Conservation (phyloP, 1,284 basidiomycete species). For the Ceratobasidium sp. region DNA sequence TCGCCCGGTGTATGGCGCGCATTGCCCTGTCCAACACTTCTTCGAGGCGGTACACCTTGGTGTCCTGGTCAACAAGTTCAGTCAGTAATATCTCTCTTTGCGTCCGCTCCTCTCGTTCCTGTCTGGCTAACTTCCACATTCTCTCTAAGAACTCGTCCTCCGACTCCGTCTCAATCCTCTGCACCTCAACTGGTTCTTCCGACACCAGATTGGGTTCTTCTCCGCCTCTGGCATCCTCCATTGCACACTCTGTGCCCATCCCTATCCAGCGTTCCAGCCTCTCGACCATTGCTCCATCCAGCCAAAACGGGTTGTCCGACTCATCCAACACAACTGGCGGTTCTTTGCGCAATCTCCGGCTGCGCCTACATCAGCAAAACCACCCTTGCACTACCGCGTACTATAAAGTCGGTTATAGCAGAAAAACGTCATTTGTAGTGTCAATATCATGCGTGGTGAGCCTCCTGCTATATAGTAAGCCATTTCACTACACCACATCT, state of each 20-base stretch:
- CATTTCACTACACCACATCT: no score
- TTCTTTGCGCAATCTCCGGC: not conserved
- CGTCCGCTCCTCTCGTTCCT: not conserved
- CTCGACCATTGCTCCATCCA: not conserved
- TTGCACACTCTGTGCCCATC: not conserved
- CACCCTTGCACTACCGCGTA: no score
- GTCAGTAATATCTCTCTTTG: not conserved
- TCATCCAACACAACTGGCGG: not conserved
- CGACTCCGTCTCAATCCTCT: not conserved
- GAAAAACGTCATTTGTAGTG: no score
- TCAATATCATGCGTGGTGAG: no score
- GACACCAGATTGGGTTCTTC: no score
- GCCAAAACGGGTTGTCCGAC: slow-evolving; percentile 1
- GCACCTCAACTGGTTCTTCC: not conserved
- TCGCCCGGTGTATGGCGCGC: not conserved
- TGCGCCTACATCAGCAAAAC: no score
- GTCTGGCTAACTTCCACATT: not conserved
- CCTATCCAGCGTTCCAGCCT: not conserved
- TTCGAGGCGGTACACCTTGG: not conserved
- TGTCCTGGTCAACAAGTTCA: not conserved
- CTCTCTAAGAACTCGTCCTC: slow-evolving; percentile 2
- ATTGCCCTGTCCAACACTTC: not conserved
- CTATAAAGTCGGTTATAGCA: no score
- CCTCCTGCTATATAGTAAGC: no score
- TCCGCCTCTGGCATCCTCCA: not conserved